Evolutionary conservation across 495 filamentous ascomycete species (phyloP).

Genomic region (Polyplosphaeria fusca): DNA sequence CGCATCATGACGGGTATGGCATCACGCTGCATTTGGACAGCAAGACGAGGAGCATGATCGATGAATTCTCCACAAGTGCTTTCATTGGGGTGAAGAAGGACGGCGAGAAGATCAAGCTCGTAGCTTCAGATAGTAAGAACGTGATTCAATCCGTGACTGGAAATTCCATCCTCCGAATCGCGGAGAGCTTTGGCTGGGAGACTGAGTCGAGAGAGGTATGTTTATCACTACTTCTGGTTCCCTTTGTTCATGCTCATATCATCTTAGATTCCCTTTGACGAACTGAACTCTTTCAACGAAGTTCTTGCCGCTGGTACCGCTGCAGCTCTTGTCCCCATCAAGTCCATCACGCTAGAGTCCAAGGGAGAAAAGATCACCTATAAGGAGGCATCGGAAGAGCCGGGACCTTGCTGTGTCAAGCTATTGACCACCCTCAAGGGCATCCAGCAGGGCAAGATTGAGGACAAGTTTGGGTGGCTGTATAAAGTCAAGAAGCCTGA

Average conservation of each 20-base stretch:
- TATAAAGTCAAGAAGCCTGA: conserved; percentile 49
- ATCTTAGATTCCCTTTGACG: conserved; percentile 68
- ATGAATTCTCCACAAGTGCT: conserved; percentile 86
- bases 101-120: conserved; percentile 60
- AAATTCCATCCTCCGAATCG: conserved; percentile 67
- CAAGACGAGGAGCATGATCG: conserved; percentile 70
- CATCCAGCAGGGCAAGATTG: conserved; percentile 74
- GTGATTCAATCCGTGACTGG: conserved; percentile 83
- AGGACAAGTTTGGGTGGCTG: conserved; percentile 75
- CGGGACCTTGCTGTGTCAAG: conserved; percentile 53
- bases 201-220: conserved; percentile 39
- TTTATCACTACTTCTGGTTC: not conserved
- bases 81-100: conserved; percentile 72
- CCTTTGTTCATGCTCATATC: not conserved
- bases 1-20: conserved; percentile 67
- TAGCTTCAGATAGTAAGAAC: conserved; percentile 74
- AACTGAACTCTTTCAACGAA: conserved; percentile 73
- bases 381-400: conserved; percentile 50
- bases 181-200: conserved; percentile 42
- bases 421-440: conserved; percentile 75
- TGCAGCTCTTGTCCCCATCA: conserved; percentile 85
- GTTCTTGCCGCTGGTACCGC: conserved; percentile 92
- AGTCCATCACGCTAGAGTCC: conserved; percentile 72
- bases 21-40: conserved; percentile 89
- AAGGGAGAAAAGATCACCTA: conserved; percentile 60